Evolutionary conservation across 2,329 filamentous ascomycete species (phyloP), one percentile per base, ranked within the genome.

Genomic region (Sarocladium strictum): DNA sequence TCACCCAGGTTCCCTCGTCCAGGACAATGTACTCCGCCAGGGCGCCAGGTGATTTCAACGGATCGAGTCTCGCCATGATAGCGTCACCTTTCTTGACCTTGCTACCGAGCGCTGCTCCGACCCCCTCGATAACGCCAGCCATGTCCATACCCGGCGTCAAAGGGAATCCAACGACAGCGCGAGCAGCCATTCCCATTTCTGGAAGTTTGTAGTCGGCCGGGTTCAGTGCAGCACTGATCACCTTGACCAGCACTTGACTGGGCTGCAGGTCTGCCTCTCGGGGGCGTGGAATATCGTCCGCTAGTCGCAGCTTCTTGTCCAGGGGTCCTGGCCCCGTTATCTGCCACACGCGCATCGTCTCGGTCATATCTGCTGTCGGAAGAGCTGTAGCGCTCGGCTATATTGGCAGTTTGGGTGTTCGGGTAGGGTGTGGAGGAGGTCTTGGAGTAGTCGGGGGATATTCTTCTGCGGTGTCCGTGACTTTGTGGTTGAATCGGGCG

Each of bases 61-160:
- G 62, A 2, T 63, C 54, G 10, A 67, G 33, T 6, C 68, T 64
- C 4, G 75, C 78, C 50, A 77, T 70, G 2, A 81, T 74, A 2
- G 69, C 56, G 49, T 76, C 72, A 11, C 75, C 76, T 0, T 68
- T 58, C 2, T 65, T 62, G 33, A 72, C 65, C 32, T 68, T 65
- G 32, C 67, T 65, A 0, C 58, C 55, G 2, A 64, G 61, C 11
- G 58, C 60, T 1, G 62, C 33, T 15, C 62, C 69, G 10, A 65
- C 58, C 5, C 63, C 63, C 29, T 74, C 70, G 3, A 83, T 73
- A 17, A 63, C 69, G 23, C 81, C 81, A 58, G 71, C 69, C 58
- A 79, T 77, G 61, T 84, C 81, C 60, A 75, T 70, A 17, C 74
- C 74, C 0, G 74, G 74, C 1, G 68, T 74, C 17, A 71, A 71